phyloP scores from a whole-genome alignment of 2,329 filamentous ascomycete genomes.

The Aspergillus carbonarius region DNA sequence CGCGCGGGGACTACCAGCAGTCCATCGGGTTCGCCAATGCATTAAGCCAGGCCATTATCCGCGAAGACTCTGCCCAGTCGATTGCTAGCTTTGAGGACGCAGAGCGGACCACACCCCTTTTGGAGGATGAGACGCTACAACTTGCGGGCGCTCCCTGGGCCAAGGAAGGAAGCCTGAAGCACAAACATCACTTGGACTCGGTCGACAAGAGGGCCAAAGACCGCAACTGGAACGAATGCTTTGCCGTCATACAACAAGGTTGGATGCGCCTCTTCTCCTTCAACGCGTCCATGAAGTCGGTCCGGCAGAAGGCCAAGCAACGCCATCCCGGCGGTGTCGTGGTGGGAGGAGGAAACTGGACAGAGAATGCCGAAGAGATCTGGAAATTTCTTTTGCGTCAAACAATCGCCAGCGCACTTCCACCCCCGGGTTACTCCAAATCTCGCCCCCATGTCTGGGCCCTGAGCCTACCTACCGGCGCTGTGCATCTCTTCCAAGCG shows the following conservation, averaged over 20 bases:
- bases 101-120: conserved; percentile 61
- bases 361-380: conserved; percentile 88
- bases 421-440: conserved; percentile 89
- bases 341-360: conserved; percentile 97
- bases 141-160: conserved; percentile 95
- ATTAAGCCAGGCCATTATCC: conserved; percentile 92
- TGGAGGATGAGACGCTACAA: conserved; percentile 91
- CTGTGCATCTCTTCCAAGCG: conserved; percentile 97
- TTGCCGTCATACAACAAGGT: conserved; percentile 93
- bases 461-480: conserved; percentile 83
- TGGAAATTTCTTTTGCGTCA: conserved; percentile 86
- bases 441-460: conserved; percentile 91
- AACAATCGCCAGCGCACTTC: conserved; percentile 85
- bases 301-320: conserved; percentile 60
- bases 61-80: conserved; percentile 64
- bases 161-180: conserved; percentile 92
- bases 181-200: conserved; percentile 93
- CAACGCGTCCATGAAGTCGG: conserved; percentile 70
- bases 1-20: conserved; percentile 82
- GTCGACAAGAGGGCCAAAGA: conserved; percentile 91
- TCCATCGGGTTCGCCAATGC: conserved; percentile 98
- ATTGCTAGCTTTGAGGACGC: conserved; percentile 59
- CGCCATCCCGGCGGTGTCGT: conserved; percentile 60
- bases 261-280: conserved; percentile 95
- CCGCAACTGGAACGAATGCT: conserved; percentile 90